Evolutionary conservation across 495 filamentous ascomycete species (phyloP).

Genomic region (Aspergillus funiculosus): DNA sequence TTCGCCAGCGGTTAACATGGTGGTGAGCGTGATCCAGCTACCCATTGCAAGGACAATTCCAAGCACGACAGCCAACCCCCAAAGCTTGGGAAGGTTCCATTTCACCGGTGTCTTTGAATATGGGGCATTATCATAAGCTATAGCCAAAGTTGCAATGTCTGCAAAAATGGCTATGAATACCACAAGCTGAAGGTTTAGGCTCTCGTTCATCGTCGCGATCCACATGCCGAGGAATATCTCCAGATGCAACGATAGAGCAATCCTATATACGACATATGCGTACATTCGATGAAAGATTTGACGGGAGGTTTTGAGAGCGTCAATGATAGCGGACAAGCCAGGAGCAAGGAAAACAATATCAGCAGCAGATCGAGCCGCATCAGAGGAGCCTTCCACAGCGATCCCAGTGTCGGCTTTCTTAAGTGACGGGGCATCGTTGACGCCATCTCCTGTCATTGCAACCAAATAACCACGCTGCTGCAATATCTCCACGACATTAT

Average conservation of each 20-base stretch:
- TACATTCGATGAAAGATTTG: constrained; percentile 98
- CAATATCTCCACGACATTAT: constrained; percentile 91
- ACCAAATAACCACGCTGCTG: constrained; percentile 93
- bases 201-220: constrained; percentile 81
- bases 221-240: constrained; percentile 85
- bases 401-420: constrained; percentile 90
- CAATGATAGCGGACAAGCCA: constrained; percentile 87
- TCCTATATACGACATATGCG: constrained; percentile 93
- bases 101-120: constrained; percentile 83
- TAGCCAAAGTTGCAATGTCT: constrained; percentile 86
- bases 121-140: constrained; percentile 90
- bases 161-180: constrained; percentile 95
- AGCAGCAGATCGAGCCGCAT: constrained; percentile 85
- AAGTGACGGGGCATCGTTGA: constrained; percentile 92
- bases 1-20: constrained; percentile 61
- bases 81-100: constrained; percentile 89
- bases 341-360: constrained; percentile 92
- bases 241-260: constrained; percentile 84
- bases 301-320: constrained; percentile 87
- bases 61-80: constrained; percentile 82
- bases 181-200: constrained; percentile 76
- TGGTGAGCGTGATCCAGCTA: constrained; percentile 78
- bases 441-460: constrained; percentile 98
- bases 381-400: constrained; percentile 88
- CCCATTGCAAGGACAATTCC: constrained; percentile 74